Evolutionary conservation across 805 yeast species (phyloP).

Genomic region (Metschnikowia aberdeeniae): DNA sequence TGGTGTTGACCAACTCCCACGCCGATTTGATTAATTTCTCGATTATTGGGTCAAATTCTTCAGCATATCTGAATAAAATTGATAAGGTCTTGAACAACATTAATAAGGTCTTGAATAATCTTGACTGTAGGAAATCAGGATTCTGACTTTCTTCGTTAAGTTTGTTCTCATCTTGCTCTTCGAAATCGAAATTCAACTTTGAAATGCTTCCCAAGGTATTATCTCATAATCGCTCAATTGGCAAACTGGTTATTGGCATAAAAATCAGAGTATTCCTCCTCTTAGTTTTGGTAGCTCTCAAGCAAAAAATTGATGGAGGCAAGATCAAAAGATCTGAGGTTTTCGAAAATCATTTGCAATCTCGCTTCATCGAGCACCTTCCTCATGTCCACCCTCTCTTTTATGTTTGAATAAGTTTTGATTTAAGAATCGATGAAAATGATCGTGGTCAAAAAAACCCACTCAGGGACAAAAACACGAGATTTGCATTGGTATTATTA

Average conservation of each 20-base stretch:
- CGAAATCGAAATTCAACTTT: conserved; percentile 13
- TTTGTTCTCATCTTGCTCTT: background rate
- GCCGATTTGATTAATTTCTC: conserved; percentile 74
- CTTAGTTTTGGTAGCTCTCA: conserved; percentile 34
- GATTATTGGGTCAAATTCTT: conserved; percentile 77
- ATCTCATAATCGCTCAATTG: conserved; percentile 7
- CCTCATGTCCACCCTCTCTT: conserved; percentile 28
- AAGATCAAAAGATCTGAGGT: conserved; percentile 28
- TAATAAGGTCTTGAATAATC: too few species aligned
- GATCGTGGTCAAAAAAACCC: conserved; percentile 33
- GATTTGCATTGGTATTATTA: too few species aligned
- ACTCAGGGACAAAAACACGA: too few species aligned
- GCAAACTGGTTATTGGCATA: conserved; percentile 9
- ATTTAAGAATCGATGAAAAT: conserved; percentile 33
- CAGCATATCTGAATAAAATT: conserved; percentile 90
- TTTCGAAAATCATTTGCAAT: conserved; percentile 32
- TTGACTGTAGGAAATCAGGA: conserved; percentile 17
- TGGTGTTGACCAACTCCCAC: conserved; percentile 66
- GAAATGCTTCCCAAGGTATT: conserved; percentile 14
- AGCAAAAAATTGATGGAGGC: conserved; percentile 33
- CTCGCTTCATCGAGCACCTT: conserved; percentile 36
- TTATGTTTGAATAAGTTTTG: conserved; percentile 24
- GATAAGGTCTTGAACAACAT: too few species aligned
- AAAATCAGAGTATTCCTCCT: conserved; percentile 34
- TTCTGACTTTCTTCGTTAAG: conserved; percentile 1